phyloP scores from a whole-genome alignment of 2,329 filamentous ascomycete genomes.

The Sporothrix phasma region DNA sequence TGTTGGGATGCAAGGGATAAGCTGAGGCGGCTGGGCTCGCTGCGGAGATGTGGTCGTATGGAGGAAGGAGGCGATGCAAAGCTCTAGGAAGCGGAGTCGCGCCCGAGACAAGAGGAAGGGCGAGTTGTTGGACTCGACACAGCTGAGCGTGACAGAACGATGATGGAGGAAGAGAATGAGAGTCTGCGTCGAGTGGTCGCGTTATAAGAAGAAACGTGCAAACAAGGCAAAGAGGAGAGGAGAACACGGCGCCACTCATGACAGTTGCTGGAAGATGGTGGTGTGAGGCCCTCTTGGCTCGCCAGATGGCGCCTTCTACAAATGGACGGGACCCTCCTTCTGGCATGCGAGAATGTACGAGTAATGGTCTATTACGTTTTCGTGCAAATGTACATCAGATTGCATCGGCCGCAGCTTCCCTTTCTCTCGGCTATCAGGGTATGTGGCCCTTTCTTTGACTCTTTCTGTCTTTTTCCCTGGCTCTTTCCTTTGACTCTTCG shows the following conservation, averaged over 20 bases:
- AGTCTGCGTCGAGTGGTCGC: not conserved
- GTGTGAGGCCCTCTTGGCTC: conserved; percentile 5
- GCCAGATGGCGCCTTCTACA: not conserved
- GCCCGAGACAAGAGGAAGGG: not conserved
- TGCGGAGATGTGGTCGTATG: conserved; percentile 1
- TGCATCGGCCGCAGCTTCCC: not conserved
- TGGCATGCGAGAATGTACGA: no score
- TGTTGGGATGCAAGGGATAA: conserved; percentile 3
- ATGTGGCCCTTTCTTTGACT: not conserved
- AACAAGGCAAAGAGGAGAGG: not conserved
- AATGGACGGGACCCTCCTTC: not conserved
- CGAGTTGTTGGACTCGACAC: not conserved
- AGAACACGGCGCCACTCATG: not conserved
- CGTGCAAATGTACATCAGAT: not conserved
- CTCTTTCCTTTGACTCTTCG: not conserved
- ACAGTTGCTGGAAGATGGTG: not conserved
- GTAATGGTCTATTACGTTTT: not conserved
- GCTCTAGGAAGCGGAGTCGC: not conserved
- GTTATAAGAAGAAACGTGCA: not conserved
- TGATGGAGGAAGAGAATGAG: not conserved
- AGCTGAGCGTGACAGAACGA: not conserved
- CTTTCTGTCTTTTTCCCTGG: no score
- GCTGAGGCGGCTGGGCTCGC: not conserved
- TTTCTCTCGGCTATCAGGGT: not conserved
- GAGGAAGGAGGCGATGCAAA: not conserved